Conservation (phyloP, 2,329 filamentous ascomycete species). For the Ophiostoma montium region DNA sequence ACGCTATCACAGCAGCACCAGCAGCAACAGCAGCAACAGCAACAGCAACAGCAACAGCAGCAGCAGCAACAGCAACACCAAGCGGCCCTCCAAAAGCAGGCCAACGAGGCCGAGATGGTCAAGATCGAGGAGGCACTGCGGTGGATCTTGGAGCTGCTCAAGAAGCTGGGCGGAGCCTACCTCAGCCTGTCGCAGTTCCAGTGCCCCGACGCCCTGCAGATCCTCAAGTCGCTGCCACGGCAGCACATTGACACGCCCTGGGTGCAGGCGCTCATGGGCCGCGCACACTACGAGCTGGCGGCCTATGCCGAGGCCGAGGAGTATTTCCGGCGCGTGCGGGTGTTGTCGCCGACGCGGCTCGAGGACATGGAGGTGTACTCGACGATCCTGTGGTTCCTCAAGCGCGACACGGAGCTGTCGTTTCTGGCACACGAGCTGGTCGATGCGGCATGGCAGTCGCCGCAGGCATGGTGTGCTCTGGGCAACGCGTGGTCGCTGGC, state of each 20-base stretch:
- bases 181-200: constrained; percentile 66
- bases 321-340: constrained; percentile 66
- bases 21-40: neutral
- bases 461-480: constrained; percentile 89
- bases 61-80: neutral
- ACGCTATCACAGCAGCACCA: constrained; percentile 8
- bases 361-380: constrained; percentile 98
- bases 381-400: constrained; percentile 96
- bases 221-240: constrained; percentile 55
- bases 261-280: constrained; percentile 82
- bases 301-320: constrained; percentile 78
- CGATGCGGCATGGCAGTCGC: constrained; percentile 74
- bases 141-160: constrained; percentile 66
- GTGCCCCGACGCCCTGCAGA: constrained; percentile 60
- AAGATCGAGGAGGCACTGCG: constrained; percentile 64
- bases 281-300: constrained; percentile 81
- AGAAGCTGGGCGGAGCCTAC: constrained; percentile 69
- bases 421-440: constrained; percentile 85
- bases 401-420: constrained; percentile 79
- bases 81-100: constrained; percentile 23
- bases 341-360: constrained; percentile 65
- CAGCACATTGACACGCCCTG: constrained; percentile 81
- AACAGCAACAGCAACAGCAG: constrained; percentile 2
- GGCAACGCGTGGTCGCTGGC: constrained; percentile 91
- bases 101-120: constrained; percentile 36